These are phyloP conservation scores for Neofusicoccum kwambonambiense DNA, from an alignment of 2,329 filamentous ascomycete species.

Conservation along the genomic window DNA sequence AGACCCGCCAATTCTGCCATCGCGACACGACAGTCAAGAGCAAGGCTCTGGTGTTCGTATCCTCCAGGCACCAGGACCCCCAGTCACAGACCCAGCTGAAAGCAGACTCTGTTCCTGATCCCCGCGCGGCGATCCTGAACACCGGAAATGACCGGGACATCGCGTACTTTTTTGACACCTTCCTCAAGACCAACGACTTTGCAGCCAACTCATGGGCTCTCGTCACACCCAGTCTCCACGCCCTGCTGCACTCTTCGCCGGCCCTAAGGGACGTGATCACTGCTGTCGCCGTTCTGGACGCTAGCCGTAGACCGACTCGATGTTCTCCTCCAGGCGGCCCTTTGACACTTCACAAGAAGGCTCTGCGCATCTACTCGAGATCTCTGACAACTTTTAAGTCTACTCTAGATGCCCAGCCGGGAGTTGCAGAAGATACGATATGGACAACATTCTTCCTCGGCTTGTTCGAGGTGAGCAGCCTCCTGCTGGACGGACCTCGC, in stretches of 20 bases:
- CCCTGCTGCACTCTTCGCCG: background rate
- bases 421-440: background rate
- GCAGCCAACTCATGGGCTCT: background rate
- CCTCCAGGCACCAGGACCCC: background rate
- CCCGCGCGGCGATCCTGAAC: background rate
- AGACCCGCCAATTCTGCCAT: slow-evolving; percentile 2
- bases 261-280: background rate
- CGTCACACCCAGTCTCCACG: background rate
- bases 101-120: background rate
- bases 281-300: background rate
- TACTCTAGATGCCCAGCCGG: background rate
- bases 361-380: background rate
- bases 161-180: slow-evolving; percentile 1
- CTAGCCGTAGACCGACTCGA: background rate
- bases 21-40: background rate
- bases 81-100: background rate
- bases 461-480: background rate
- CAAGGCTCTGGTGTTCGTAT: background rate
- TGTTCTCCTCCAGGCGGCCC: background rate
- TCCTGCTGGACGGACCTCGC: background rate
- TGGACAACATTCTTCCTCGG: background rate
- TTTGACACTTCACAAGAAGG: background rate
- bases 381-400: background rate
- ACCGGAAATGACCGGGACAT: background rate
- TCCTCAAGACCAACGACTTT: slow-evolving; percentile 7